These are phyloP conservation scores for Laetiporus sulphureus DNA, from an alignment of 1,284 basidiomycete genomes.

Conservation along the genomic window DNA sequence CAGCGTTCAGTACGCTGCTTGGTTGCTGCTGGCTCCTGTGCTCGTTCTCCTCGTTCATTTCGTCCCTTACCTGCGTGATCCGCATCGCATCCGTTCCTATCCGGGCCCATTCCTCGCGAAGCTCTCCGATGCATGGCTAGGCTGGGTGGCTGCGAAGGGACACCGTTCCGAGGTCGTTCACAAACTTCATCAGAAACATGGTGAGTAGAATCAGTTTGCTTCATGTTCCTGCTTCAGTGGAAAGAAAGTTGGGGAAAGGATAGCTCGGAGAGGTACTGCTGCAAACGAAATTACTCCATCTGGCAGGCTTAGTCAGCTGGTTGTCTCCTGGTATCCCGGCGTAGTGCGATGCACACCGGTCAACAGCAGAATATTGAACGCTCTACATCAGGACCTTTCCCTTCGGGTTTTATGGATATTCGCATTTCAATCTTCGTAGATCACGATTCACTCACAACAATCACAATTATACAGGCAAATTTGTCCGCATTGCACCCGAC, in stretches of 20 bases:
- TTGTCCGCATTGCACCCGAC: constrained; percentile 86
- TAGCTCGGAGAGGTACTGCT: too few species aligned
- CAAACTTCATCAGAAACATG: constrained; percentile 69
- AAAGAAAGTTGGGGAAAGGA: too few species aligned
- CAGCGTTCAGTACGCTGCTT: neutral
- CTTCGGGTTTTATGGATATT: neutral
- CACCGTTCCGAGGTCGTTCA: constrained; percentile 77
- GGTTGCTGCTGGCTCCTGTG: constrained; percentile 15
- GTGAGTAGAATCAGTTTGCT: constrained; percentile 31
- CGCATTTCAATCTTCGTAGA: neutral
- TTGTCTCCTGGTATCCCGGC: neutral
- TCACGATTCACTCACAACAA: too few species aligned
- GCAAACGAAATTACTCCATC: neutral
- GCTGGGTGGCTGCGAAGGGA: constrained; percentile 55
- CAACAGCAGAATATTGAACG: neutral
- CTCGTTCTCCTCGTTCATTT: constrained; percentile 42
- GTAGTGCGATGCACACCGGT: neutral
- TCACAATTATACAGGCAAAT: constrained; percentile 54
- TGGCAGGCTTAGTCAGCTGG: neutral
- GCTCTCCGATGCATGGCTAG: constrained; percentile 77
- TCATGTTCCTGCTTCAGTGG: too few species aligned
- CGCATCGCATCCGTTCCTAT: constrained; percentile 49
- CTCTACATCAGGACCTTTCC: neutral
- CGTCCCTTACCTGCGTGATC: constrained; percentile 53
- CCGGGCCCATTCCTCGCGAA: constrained; percentile 75